Evolutionary conservation across 2,329 filamentous ascomycete species (phyloP).

Genomic region (Aspergillus calidoustus): DNA sequence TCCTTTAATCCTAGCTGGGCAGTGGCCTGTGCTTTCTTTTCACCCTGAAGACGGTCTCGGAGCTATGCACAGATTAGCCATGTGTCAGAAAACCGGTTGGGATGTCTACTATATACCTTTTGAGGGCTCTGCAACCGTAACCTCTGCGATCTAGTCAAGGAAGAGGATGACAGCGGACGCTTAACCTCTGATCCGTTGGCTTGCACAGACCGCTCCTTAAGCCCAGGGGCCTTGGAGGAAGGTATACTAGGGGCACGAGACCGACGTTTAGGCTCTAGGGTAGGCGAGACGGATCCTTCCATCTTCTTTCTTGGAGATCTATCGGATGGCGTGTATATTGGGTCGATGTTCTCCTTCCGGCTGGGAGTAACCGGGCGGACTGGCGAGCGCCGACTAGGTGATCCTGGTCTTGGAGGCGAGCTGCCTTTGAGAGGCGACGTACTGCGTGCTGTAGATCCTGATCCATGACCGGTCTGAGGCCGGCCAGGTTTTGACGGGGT

Average conservation of each 20-base stretch:
- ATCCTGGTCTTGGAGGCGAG: slow-evolving; percentile 36
- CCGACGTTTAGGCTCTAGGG: slow-evolving; percentile 48
- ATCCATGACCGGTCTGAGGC: slow-evolving; percentile 35
- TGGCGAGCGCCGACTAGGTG: slow-evolving; percentile 39
- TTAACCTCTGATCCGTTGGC: slow-evolving; percentile 39
- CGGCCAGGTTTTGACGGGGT: slow-evolving; percentile 37
- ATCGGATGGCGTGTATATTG: slow-evolving; percentile 38
- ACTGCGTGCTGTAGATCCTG: slow-evolving; percentile 35
- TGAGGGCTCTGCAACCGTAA: slow-evolving; percentile 68
- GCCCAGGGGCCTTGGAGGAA: slow-evolving; percentile 42
- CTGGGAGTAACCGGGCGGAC: slow-evolving; percentile 40
- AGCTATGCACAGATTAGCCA: slow-evolving; percentile 41
- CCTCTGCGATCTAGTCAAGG: slow-evolving; percentile 73
- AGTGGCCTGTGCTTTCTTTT: slow-evolving; percentile 74
- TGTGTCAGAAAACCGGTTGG: not conserved
- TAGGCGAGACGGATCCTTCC: slow-evolving; percentile 40
- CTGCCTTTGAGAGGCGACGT: slow-evolving; percentile 38
- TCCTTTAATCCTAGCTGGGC: slow-evolving; percentile 72
- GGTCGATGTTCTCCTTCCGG: slow-evolving; percentile 47
- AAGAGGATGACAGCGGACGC: slow-evolving; percentile 58
- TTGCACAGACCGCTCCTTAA: slow-evolving; percentile 40
- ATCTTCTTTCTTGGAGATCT: slow-evolving; percentile 37
- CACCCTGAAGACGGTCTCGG: slow-evolving; percentile 81
- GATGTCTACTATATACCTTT: slow-evolving; percentile 44
- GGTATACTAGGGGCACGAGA: slow-evolving; percentile 57